Evolutionary conservation across 805 yeast species (phyloP), one percentile per base, ranked within the genome.

Genomic region (Wickerhamiella australiensis): DNA sequence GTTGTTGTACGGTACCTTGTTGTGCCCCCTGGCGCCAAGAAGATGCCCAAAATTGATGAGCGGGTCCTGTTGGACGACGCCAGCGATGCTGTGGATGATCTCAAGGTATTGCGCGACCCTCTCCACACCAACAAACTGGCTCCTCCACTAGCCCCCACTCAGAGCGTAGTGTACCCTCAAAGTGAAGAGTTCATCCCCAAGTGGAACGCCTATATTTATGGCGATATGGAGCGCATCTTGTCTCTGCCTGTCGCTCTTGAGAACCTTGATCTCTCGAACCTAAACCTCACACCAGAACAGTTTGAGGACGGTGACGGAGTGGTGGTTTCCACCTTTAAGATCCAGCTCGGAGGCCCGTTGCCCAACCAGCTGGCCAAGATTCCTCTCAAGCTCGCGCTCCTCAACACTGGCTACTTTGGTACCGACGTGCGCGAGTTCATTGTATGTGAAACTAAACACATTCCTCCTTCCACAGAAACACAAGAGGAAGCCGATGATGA

Each of bases 331-430:
- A 80, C 90, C 1, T 80, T 85, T 60, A 86, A 84, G 61, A 71
- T 88, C 51, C 85, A 81, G 57, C 63, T 88, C 45, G 65, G 80
- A 6, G 72, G 78, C 45, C 87, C 94, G 42, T 78, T 94, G 13
- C 96, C 97, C n/a, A 74, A 73, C 17, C 73, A 73, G 50, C 68
- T 68, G 15, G 95, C 94, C 40, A 69, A 67, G 38, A 77, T 68
- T 60, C 79, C 77, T 55, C 85, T 85, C 71, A 75, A 87, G 66
- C 69, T 88, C 15, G 67, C 79, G 21, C 64, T 90, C 60, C 78
- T 79, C 60, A 80, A 83, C 50, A 74, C 83, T 48, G 79, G 83
- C 42, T 88, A 85, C 64, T 85, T 85, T 63, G 95, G 95, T 5
- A 67, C 77, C 17, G 96, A 90, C 62, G 63, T 85, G 21, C 85